Evolutionary conservation across 2,329 filamentous ascomycete species (phyloP), one percentile per base, ranked within the genome.

Genomic region (Colletotrichum sidae): DNA sequence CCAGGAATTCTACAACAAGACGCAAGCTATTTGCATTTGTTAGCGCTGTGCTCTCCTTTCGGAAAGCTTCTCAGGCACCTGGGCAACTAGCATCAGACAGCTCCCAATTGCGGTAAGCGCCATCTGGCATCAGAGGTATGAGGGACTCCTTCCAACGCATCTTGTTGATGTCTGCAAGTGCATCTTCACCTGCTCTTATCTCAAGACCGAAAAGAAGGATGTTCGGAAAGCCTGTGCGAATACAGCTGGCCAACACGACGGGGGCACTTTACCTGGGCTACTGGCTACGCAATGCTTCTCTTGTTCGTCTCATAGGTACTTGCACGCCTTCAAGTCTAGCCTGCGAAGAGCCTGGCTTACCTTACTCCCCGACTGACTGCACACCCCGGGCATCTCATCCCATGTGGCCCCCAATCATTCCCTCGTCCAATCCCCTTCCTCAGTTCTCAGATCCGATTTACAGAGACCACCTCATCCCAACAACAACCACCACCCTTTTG

Each of bases 391-490:
- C 49, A 52, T 39, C 58, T 55, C 56, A 9, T 60, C 56, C 56
- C 51, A 51, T 58, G 35, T 56, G 52, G 46, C 51, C 46, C 58
- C 60, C 45, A 49, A 50, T 25, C 25, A 25, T 39, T 49, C 55
- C 55, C 17, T 41, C 55, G 15, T 55, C 55, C 60, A 60, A 60
- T 60, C 55, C 55, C 34, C 41, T 53, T 33, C 58, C 38, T 44
- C 55, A 35, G 37, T 42, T 55, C 41, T 41, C 17, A 61, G 39
- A 62, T 51, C 51, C 51, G 50, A 61, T 51, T 17, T 45, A 25
- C 25, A 56, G 45, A 55, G n/a, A 47, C 62, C 58, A 60, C 52
- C 58, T 56, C 60, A 62, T 49, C 57, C 52, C 41, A 62, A 62
- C 52, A 52, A 47, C 52, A 13, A 35, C 3, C 9, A 42, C 39